These are phyloP conservation scores for Mycocentrospora acerina DNA, from an alignment of 2,329 filamentous ascomycete genomes.

Conservation along the genomic window DNA sequence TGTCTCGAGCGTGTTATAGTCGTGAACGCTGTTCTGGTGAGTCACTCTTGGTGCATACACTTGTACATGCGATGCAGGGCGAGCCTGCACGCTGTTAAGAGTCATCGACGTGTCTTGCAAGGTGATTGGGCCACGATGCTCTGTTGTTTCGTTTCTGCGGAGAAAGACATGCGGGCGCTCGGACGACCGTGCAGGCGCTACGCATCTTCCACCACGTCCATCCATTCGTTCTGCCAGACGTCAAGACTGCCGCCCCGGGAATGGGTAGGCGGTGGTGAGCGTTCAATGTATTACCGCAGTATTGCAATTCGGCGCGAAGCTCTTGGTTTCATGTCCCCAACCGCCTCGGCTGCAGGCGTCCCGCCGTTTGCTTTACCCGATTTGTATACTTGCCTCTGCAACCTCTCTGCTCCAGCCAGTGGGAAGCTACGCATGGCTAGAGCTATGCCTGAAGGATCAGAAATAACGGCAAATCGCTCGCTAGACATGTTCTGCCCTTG, in stretches of 20 bases:
- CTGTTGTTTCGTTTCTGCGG: too few species aligned
- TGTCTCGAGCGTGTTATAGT: slow-evolving; percentile 41
- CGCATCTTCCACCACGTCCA: slow-evolving; percentile 27
- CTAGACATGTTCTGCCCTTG: slow-evolving; percentile 24
- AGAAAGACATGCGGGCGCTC: slow-evolving; percentile 9
- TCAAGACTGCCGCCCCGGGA: slow-evolving; percentile 33
- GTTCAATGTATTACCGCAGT: slow-evolving; percentile 13
- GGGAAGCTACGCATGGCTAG: slow-evolving; percentile 15
- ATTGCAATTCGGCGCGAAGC: slow-evolving; percentile 21
- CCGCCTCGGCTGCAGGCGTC: slow-evolving; percentile 39
- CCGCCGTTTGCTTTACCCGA: slow-evolving; percentile 28
- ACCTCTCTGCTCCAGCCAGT: slow-evolving; percentile 30
- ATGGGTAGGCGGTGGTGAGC: too few species aligned
- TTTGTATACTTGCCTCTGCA: slow-evolving; percentile 23
- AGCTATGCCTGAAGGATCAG: slow-evolving; percentile 6
- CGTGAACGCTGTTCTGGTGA: slow-evolving; percentile 35
- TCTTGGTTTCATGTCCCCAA: slow-evolving; percentile 41
- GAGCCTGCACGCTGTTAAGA: slow-evolving; percentile 18
- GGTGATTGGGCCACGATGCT: too few species aligned
- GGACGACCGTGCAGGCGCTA: slow-evolving; percentile 32
- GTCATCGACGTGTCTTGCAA: too few species aligned
- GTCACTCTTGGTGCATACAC: slow-evolving; percentile 33
- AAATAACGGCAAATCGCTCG: slow-evolving; percentile 29
- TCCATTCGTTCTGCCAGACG: slow-evolving; percentile 33
- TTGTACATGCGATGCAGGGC: slow-evolving; percentile 16